Percentiles rank a stretch among this genome's conserved stretches.
Conservation (phyloP, 1,284 basidiomycete genomes). For the Ganoderma leucocontextum region DNA sequence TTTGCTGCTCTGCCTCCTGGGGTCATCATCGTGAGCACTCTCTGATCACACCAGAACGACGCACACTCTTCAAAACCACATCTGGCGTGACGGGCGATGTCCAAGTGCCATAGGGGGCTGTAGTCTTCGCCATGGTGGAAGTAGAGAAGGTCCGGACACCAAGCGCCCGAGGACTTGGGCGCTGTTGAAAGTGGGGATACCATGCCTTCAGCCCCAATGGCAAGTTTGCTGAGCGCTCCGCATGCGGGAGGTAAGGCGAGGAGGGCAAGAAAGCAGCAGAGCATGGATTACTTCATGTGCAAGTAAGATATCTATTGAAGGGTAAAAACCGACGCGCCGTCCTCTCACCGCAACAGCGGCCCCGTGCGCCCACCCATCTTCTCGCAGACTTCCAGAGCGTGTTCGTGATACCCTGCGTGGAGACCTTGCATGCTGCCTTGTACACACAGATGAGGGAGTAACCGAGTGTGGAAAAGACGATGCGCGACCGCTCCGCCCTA, state of each 20-base stretch:
- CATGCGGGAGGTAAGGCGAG: background rate
- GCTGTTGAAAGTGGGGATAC: background rate
- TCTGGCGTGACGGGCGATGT: slow-evolving; percentile 45
- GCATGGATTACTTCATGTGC: slow-evolving; percentile 32
- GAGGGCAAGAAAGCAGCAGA: slow-evolving; percentile 20
- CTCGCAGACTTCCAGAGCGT: slow-evolving; percentile 53
- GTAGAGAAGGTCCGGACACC: slow-evolving; percentile 8
- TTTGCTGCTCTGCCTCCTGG: slow-evolving; percentile 46
- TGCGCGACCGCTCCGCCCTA: slow-evolving; percentile 71
- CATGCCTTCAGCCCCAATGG: background rate
- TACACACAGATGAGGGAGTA: slow-evolving; percentile 65
- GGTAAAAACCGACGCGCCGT: slow-evolving; percentile 13
- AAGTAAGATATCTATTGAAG: slow-evolving; percentile 30
- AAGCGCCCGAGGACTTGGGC: background rate
- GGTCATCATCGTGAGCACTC: slow-evolving; percentile 5
- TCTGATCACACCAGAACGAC: slow-evolving; percentile 26
- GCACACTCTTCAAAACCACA: slow-evolving; percentile 57
- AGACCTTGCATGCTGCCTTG: slow-evolving; percentile 54
- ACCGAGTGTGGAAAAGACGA: slow-evolving; percentile 70
- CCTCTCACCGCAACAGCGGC: slow-evolving; percentile 31
- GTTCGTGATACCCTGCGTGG: slow-evolving; percentile 57
- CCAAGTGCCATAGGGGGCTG: slow-evolving; percentile 49
- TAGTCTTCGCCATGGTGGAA: slow-evolving; percentile 31
- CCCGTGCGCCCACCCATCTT: slow-evolving; percentile 56
- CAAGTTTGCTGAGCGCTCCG: no score